Conservation (phyloP, 768 basidiomycete species). For the Panaeolus papilionaceus region DNA sequence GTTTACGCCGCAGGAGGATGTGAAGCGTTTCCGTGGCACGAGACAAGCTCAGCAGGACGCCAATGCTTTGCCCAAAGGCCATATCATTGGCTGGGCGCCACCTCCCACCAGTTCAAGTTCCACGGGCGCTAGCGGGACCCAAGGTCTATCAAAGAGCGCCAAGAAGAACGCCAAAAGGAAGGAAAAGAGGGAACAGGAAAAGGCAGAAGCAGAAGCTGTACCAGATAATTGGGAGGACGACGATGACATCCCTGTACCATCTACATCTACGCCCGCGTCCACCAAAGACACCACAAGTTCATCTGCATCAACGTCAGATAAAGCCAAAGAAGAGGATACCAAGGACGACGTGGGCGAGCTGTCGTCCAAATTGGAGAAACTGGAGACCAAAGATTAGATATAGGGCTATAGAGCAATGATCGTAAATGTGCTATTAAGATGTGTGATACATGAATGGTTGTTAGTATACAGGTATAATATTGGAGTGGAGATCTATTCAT, state of each 20-base stretch:
- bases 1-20: conserved; percentile 94
- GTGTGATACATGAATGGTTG: conserved; percentile 19
- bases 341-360: conserved; percentile 35
- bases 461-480: conserved; percentile 14
- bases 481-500: conserved; percentile 8
- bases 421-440: conserved; percentile 43
- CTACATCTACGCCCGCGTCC: conserved; percentile 29
- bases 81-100: conserved; percentile 82
- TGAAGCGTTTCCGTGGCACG: conserved; percentile 82
- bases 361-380: conserved; percentile 58
- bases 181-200: conserved; percentile 68
- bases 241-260: conserved; percentile 47
- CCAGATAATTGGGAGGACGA: conserved; percentile 84
- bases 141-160: conserved; percentile 77
- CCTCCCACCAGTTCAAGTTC: conserved; percentile 52
- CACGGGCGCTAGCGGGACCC: conserved; percentile 36
- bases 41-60: conserved; percentile 77
- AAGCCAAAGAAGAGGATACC: conserved; percentile 17
- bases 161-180: conserved; percentile 83
- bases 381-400: conserved; percentile 49
- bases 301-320: conserved; percentile 25
- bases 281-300: conserved; percentile 31
- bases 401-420: conserved; percentile 37
- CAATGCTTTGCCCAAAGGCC: conserved; percentile 72
- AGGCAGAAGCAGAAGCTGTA: conserved; percentile 46